Evolutionary conservation across 306 rosid genomes (phyloP).

Genomic region (Prunus armeniaca): DNA sequence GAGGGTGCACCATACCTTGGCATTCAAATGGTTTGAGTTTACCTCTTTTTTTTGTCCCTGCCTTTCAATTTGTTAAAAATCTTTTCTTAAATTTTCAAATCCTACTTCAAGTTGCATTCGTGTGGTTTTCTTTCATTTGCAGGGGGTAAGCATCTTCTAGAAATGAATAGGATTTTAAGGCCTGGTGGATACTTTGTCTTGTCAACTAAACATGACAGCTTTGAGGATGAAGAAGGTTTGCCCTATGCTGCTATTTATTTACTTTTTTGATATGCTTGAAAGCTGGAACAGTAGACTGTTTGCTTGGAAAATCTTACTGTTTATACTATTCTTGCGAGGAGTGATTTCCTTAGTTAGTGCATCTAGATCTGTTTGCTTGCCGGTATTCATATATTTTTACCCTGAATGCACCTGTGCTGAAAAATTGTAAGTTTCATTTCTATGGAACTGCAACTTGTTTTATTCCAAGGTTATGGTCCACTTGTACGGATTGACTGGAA

Average conservation of each 20-base stretch:
- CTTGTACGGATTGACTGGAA: no score
- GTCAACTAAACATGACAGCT: slow-evolving; percentile 72
- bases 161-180: slow-evolving; percentile 88
- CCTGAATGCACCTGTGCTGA: neutral
- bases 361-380: neutral
- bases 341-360: neutral
- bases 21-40: slow-evolving; percentile 67
- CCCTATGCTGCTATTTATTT: slow-evolving; percentile 1
- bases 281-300: neutral
- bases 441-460: neutral
- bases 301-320: neutral
- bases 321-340: neutral
- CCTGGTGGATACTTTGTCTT: slow-evolving; percentile 84
- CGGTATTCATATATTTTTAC: neutral
- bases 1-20: slow-evolving; percentile 74
- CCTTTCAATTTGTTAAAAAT: neutral
- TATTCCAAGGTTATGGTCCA: no score
- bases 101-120: slow-evolving; percentile 6
- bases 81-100: neutral
- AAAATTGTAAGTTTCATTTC: neutral
- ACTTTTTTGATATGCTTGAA: neutral
- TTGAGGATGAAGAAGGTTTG: slow-evolving; percentile 92
- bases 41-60: neutral
- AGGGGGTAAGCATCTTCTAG: slow-evolving; percentile 90
- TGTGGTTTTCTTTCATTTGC: slow-evolving; percentile 15